Evolutionary conservation across 2,329 filamentous ascomycete species (phyloP).

Genomic region (Dryadomyces quercivorus): DNA sequence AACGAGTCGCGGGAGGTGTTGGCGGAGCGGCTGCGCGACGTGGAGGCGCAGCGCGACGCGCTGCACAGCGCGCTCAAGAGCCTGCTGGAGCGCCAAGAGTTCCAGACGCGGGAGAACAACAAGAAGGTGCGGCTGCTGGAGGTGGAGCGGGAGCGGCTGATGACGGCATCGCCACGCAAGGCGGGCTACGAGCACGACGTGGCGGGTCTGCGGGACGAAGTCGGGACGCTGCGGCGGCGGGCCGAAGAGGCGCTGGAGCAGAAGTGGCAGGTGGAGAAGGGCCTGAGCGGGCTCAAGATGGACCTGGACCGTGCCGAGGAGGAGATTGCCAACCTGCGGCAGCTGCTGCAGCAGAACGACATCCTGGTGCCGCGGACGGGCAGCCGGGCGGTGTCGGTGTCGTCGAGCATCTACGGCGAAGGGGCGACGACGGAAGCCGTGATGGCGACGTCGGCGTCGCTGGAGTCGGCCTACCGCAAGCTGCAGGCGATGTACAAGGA

Average conservation of each 20-base stretch:
- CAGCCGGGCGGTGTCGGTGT: conserved; percentile 22
- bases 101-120: conserved; percentile 70
- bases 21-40: conserved; percentile 75
- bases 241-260: conserved; percentile 91
- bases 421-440: conserved; percentile 21
- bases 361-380: conserved; percentile 54
- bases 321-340: conserved; percentile 75
- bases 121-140: conserved; percentile 72
- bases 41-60: conserved; percentile 87
- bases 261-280: conserved; percentile 52
- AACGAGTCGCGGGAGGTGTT: conserved; percentile 54
- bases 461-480: conserved; percentile 63
- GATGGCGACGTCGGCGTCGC: conserved; percentile 54
- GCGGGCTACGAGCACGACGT: conserved; percentile 80
- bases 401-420: conserved; percentile 13
- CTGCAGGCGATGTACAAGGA: conserved; percentile 60
- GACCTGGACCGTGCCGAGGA: conserved; percentile 91
- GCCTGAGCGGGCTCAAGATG: conserved; percentile 53
- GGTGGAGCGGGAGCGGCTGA: conserved; percentile 61
- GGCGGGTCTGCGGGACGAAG: conserved; percentile 64
- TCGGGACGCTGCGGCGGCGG: conserved; percentile 69
- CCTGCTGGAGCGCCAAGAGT: conserved; percentile 72
- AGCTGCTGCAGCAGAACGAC: conserved; percentile 70
- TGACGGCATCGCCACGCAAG: conserved; percentile 56
- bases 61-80: conserved; percentile 78